phyloP scores from a whole-genome alignment of 2,329 filamentous ascomycete genomes.

The Hyphodiscus sp. region DNA sequence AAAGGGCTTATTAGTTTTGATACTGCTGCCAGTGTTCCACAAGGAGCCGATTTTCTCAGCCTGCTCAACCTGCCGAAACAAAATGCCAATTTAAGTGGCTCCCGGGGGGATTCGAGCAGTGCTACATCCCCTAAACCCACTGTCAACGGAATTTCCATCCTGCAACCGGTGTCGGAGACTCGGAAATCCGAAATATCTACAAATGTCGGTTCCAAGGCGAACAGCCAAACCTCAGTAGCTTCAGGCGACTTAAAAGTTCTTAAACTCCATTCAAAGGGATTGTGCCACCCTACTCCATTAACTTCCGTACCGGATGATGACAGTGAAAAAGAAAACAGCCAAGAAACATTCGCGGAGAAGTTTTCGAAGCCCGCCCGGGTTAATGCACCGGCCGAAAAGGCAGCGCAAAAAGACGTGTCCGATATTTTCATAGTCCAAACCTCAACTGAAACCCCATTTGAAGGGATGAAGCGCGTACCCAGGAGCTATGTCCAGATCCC shows the following conservation, averaged over 20 bases:
- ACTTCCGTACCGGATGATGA: constrained; percentile 6
- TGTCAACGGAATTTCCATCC: not conserved
- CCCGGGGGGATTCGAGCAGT: not conserved
- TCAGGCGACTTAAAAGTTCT: constrained; percentile 18
- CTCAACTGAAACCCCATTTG: constrained; percentile 23
- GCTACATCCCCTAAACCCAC: not conserved
- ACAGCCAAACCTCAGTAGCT: not conserved
- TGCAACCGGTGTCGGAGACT: not conserved
- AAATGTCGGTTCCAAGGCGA: not conserved
- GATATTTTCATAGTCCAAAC: constrained; percentile 8
- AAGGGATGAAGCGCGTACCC: constrained; percentile 29
- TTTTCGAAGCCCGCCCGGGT: not conserved
- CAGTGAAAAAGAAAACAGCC: constrained; percentile 20
- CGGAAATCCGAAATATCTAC: not conserved
- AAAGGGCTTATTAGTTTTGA: not conserved
- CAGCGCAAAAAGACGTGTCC: not conserved
- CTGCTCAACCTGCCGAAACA: not conserved
- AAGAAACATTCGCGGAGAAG: constrained; percentile 6
- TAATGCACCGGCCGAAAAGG: not conserved
- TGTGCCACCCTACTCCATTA: not conserved
- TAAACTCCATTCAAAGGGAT: constrained; percentile 3
- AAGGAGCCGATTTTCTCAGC: not conserved
- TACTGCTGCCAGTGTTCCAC: not conserved
- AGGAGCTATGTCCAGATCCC: constrained; percentile 39
- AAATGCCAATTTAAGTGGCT: not conserved